Percentiles rank a stretch among this genome's conserved stretches.
phyloP scores from a whole-genome alignment of 805 yeast species.

The Starmera quercuum region DNA sequence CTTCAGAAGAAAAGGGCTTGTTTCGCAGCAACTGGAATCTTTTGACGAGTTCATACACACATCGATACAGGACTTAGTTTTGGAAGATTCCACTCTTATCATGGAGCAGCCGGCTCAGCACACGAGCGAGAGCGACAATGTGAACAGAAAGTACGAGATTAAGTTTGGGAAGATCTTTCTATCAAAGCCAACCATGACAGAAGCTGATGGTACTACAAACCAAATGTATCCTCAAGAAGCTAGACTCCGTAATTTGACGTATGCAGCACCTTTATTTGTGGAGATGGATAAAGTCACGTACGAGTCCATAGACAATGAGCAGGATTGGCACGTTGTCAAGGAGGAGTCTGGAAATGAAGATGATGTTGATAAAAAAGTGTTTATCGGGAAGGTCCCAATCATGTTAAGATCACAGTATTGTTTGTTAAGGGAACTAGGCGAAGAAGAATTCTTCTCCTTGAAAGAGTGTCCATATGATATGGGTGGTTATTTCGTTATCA shows the following conservation, averaged over 20 bases:
- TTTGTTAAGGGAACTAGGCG: conserved; percentile 81
- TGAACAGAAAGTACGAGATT: conserved; percentile 89
- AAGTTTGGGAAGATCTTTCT: conserved; percentile 96
- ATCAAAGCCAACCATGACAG: conserved; percentile 96
- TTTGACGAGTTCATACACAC: conserved; percentile 97
- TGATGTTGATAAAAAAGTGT: conserved; percentile 71
- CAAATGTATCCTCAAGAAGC: conserved; percentile 99
- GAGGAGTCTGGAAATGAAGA: conserved; percentile 50
- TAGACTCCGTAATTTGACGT: conserved; percentile 89
- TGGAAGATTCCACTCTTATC: conserved; percentile 91
- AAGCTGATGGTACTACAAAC: conserved; percentile 99
- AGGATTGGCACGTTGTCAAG: conserved; percentile 45
- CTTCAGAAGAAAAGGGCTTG: conserved; percentile 93
- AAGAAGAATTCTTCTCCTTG: conserved; percentile 88
- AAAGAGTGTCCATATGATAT: conserved; percentile 99
- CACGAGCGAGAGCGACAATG: conserved; percentile 81
- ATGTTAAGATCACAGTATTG: conserved; percentile 97
- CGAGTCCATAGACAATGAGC: conserved; percentile 71
- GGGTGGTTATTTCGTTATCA: conserved; percentile 98
- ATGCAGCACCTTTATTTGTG: conserved; percentile 91
- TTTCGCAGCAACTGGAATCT: conserved; percentile 96
- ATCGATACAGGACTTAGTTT: conserved; percentile 91
- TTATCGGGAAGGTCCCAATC: conserved; percentile 94
- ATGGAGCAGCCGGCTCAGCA: conserved; percentile 98
- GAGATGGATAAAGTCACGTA: conserved; percentile 90